Evolutionary conservation across 768 basidiomycete species (phyloP).

Genomic region (Vishniacozyma victoriae): DNA sequence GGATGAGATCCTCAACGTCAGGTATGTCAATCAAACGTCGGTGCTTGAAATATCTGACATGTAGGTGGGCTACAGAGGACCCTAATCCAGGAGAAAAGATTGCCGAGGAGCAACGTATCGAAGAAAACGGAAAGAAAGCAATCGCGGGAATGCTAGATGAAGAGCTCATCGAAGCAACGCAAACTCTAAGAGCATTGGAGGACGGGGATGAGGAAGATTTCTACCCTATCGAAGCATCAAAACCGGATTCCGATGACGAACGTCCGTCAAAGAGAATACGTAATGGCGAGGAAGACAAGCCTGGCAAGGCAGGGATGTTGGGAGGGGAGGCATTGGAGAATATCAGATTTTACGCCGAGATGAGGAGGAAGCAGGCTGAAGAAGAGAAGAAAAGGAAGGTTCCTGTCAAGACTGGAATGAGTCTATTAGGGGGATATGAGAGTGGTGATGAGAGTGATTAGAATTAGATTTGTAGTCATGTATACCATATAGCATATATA

Average conservation of each 20-base stretch:
- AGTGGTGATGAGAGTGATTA: constrained; percentile 44
- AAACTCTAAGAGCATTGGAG: constrained; percentile 78
- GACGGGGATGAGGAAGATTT: constrained; percentile 56
- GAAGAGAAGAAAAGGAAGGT: constrained; percentile 35
- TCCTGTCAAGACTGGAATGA: constrained; percentile 15
- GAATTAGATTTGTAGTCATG: too few relatives aligned
- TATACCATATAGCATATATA: too few relatives aligned
- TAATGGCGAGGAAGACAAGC: background rate
- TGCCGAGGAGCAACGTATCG: constrained; percentile 73
- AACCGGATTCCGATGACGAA: constrained; percentile 44
- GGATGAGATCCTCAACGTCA: constrained; percentile 94
- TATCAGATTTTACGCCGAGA: constrained; percentile 82
- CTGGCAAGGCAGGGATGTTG: constrained; percentile 56
- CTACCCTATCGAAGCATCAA: constrained; percentile 46
- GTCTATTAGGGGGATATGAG: constrained; percentile 44
- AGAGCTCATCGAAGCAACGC: constrained; percentile 79
- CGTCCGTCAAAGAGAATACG: constrained; percentile 28
- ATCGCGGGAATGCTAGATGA: constrained; percentile 79
- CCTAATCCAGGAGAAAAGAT: constrained; percentile 89
- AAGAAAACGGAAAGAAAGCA: constrained; percentile 77
- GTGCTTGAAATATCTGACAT: background rate
- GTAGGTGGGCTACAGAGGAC: constrained; percentile 91
- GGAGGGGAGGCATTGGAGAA: constrained; percentile 81
- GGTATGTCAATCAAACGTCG: constrained; percentile 46
- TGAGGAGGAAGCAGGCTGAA: constrained; percentile 62